Base-by-base conservation (phyloP, 1,139 yeast species). In the Sugiyamaella sp. region DNA sequence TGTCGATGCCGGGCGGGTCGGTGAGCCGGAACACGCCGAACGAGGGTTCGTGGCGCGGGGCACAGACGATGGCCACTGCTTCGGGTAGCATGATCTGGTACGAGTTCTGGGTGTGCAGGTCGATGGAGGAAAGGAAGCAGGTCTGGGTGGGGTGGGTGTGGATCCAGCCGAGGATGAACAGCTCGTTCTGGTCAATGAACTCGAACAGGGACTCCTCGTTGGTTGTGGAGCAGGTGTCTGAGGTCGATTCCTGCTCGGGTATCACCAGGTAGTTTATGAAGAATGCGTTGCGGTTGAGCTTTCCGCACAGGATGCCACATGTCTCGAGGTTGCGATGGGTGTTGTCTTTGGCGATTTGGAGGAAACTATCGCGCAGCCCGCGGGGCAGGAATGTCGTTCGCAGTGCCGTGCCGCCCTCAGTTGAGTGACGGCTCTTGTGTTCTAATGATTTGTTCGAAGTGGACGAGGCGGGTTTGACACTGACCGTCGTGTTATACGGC, bases 61-160 rank as follows among this genome's bases (percentile, higher is more conserved):
- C 76, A 61, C 84, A 79, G 1, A 82, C 86, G 41, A 82, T 75
- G 10, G 86, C 86, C 41, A 82, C 75, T 0, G 85, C 82, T 63
- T 82, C 87, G 22, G 83, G 82, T n/a, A 82, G 71, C 86, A 82
- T 82, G 52, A 81, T 74, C 66, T 82, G 87, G 65, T 82, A 82
- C 1, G 84, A 77, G 57, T 77, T 78, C 57, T 82, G 86, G 1
- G 86, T 82, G 65, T 82, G 87, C 51, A 82, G 67, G 63, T 82
- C 87, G 49, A 82, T 79, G 0, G 85, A 79, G 14, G 84, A 78
- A 63, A 82, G 65, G 63, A 82, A 82, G 59, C 87, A 82, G 8
- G 84, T 73, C 64, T 82, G 87, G 4, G 85, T 78, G 2, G 87
- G 87, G 63, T 82, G 86, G 5, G 86, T 82, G 65, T 82, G 87